Evolutionary conservation across 2,329 filamentous ascomycete genomes (phyloP), one percentile per base, ranked within the genome.

Genomic region (Fusarium sp.): DNA sequence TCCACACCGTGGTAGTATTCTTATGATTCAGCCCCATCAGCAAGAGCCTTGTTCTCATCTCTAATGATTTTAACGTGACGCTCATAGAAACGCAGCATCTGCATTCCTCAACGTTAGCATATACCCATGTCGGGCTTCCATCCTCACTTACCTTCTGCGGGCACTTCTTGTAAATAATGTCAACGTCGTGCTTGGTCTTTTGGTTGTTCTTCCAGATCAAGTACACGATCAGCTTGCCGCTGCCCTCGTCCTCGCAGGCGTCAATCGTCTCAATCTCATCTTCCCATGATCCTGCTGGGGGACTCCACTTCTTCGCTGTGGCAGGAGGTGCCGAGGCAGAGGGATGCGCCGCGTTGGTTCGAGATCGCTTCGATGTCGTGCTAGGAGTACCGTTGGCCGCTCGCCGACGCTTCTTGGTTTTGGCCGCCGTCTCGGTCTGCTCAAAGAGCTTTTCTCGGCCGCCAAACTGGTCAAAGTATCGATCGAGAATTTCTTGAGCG

Each of bases 261-360:
- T 93, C 90, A 29, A 95, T 87, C 2, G 80, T 79, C 17, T 84
- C 80, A 21, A 94, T 85, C 3, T 90, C 81, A 10, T 92, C 85
- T 65, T 95, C 91, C 91, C 91, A 95, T 29, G 83, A 88, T 8
- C 91, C 91, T 3, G 83, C 80, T 0, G 91, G 91, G 3, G 89
- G 88, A 53, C 82, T 84, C 84, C 89, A 92, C 49, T 76, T 75
- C 50, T 76, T 78, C 3, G 71, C 72, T 25, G 77, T 78, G 1
- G 76, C 75, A 0, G 85, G 82, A 0, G 84, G 79, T 9, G 81
- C 80, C 13, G 77, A 70, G 3, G 80, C 78, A 3, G 69, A 72
- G 0, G 84, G 84, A 62, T 88, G 80, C 45, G 79, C 73, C 44
- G 78, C 80, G 71, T 80, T 79, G 61, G 77, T 80, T 53, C 78